Conservation (phyloP, 148 eudicot genomes). For the Agrostemma githago region DNA sequence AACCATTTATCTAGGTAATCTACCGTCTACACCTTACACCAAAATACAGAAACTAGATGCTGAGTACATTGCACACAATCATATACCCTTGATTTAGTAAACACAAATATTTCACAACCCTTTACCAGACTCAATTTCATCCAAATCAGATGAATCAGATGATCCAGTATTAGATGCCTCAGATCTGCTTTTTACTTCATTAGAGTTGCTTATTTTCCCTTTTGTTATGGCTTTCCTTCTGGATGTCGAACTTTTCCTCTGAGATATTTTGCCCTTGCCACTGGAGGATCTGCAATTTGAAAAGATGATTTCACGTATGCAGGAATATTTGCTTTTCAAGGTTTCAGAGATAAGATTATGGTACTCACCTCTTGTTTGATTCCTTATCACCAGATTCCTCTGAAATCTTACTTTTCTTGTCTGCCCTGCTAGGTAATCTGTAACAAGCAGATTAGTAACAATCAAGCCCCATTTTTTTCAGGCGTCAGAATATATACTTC, state of each 20-base stretch:
- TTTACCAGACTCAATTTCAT: slow-evolving; percentile 49
- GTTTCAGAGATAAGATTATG: slow-evolving; percentile 10
- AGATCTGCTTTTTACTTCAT: slow-evolving; percentile 38
- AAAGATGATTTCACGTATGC: slow-evolving; percentile 14
- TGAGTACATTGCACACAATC: neutral
- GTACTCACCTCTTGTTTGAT: slow-evolving; percentile 40
- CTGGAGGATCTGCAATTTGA: slow-evolving; percentile 45
- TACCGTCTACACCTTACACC: slow-evolving; percentile 16
- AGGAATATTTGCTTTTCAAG: slow-evolving; percentile 1
- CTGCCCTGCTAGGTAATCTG: slow-evolving; percentile 45
- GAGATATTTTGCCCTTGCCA: slow-evolving; percentile 57
- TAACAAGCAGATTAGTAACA: slow-evolving; percentile 14
- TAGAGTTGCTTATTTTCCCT: slow-evolving; percentile 28
- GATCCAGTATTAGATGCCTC: slow-evolving; percentile 39
- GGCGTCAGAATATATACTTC: neutral
- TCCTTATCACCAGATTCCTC: slow-evolving; percentile 34
- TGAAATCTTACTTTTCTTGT: slow-evolving; percentile 34
- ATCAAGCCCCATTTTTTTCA: slow-evolving; percentile 6
- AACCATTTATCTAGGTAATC: slow-evolving; percentile 6
- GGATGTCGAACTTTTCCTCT: slow-evolving; percentile 40
- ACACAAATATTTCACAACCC: slow-evolving; percentile 12
- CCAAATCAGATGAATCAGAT: slow-evolving; percentile 33
- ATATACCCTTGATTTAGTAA: neutral
- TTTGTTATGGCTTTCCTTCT: slow-evolving; percentile 32
- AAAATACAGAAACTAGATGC: neutral